These are phyloP conservation scores for Xerocomus potaroensis DNA, from an alignment of 768 basidiomycete genomes.

Conservation along the genomic window DNA sequence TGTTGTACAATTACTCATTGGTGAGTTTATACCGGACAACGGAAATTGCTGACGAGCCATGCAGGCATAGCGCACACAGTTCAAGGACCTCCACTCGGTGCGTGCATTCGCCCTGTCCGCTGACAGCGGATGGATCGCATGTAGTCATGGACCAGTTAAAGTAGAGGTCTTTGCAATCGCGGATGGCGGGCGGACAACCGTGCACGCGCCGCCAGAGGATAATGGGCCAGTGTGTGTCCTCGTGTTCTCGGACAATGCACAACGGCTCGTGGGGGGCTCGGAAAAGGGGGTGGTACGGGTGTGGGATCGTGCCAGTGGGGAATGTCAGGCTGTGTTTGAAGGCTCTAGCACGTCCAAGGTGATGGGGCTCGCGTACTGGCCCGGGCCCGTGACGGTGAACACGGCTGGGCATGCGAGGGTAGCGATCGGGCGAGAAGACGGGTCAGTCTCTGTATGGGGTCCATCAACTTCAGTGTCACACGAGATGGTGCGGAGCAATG, in stretches of 20 bases:
- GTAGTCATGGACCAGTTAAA: slow-evolving; percentile 3
- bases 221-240: not conserved
- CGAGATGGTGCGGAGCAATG: not conserved
- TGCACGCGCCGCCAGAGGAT: not conserved
- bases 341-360: slow-evolving; percentile 7
- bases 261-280: slow-evolving; percentile 12
- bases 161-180: slow-evolving; percentile 2
- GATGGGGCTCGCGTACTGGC: slow-evolving; percentile 16
- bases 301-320: slow-evolving; percentile 16
- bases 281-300: slow-evolving; percentile 8
- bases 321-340: slow-evolving; percentile 4
- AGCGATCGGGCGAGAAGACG: not conserved
- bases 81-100: slow-evolving; percentile 6
- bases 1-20: slow-evolving; percentile 50
- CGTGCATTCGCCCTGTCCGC: slow-evolving; percentile 2
- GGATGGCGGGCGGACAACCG: not conserved
- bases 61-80: not conserved
- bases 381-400: not conserved
- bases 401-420: not conserved
- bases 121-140: slow-evolving; percentile 1
- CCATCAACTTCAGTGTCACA: slow-evolving; percentile 14
- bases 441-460: slow-evolving; percentile 10
- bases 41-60: slow-evolving; percentile 8
- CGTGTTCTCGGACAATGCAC: slow-evolving; percentile 14
- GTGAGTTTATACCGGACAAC: slow-evolving; percentile 33